phyloP scores from a whole-genome alignment of 345 rosid species.

The Ricinus communis region DNA sequence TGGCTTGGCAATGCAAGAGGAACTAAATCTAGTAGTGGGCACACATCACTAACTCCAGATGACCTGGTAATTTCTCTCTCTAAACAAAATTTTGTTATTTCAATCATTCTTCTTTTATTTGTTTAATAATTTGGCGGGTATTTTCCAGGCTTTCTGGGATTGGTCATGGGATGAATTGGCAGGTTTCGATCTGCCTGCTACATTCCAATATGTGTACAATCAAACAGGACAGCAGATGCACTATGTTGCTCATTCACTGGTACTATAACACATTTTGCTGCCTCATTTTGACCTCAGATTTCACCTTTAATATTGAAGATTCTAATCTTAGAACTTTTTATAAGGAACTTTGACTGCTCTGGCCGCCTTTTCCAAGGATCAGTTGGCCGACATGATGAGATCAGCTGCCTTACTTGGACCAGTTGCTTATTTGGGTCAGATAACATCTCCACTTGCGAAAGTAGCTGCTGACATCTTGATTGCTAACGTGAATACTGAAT shows the following conservation, averaged over 20 bases:
- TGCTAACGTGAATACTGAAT: conserved; percentile 27
- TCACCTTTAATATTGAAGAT: neutral
- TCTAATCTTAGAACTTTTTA: neutral
- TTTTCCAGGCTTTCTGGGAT: conserved; percentile 40
- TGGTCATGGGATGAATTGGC: conserved; percentile 48
- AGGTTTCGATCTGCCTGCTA: conserved; percentile 32
- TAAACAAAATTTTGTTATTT: neutral
- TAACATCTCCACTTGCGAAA: conserved; percentile 26
- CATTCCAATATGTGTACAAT: conserved; percentile 23
- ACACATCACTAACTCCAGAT: conserved; percentile 21
- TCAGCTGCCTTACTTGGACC: conserved; percentile 42
- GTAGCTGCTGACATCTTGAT: conserved; percentile 33
- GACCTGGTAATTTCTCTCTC: conserved; percentile 1
- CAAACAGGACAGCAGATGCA: conserved; percentile 40
- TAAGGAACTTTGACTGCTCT: conserved; percentile 42
- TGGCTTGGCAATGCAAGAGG: conserved; percentile 30
- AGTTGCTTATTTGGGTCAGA: conserved; percentile 32
- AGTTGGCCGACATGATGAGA: conserved; percentile 24
- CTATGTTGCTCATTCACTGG: conserved; percentile 44
- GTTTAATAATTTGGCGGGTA: neutral
- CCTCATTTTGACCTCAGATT: neutral
- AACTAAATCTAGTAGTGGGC: conserved; percentile 19
- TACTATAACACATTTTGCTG: neutral
- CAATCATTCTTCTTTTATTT: neutral
- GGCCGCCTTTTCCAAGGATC: conserved; percentile 33